Evolutionary conservation across 148 eudicot genomes (phyloP).

Genomic region (Agrostemma githago): DNA sequence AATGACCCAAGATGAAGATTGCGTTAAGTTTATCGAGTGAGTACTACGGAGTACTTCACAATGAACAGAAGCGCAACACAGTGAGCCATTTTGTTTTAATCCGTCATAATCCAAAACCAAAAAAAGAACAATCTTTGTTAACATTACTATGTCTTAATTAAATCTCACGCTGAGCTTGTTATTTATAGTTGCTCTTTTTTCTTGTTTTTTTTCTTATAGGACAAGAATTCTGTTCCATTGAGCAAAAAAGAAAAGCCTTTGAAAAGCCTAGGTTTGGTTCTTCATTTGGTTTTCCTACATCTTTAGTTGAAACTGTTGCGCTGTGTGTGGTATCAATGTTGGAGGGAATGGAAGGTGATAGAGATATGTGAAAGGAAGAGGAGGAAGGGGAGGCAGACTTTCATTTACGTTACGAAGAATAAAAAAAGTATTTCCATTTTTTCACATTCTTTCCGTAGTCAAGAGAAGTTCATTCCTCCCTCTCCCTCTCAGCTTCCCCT

Average conservation of each 20-base stretch:
- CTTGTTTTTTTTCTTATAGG: constrained; percentile 40
- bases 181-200: neutral
- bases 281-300: neutral
- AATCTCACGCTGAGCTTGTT: neutral
- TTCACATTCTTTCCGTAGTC: neutral
- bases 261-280: constrained; percentile 58
- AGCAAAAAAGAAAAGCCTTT: constrained; percentile 70
- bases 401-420: neutral
- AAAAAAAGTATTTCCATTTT: neutral
- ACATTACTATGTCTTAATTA: neutral
- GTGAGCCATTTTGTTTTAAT: too few species aligned
- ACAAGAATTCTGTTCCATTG: constrained; percentile 48
- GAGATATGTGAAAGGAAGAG: neutral
- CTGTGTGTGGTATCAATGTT: neutral
- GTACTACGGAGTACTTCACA: too few species aligned
- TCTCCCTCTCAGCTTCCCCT: neutral
- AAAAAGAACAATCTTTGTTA: neutral
- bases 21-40: too few species aligned
- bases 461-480: neutral
- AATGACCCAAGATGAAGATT: too few species aligned
- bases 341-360: neutral
- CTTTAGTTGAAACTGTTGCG: neutral
- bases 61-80: too few species aligned
- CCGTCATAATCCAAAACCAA: too few species aligned
- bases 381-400: neutral